These are phyloP conservation scores for Gomphus bonarii DNA, from an alignment of 1,284 basidiomycete species.

Conservation along the genomic window DNA sequence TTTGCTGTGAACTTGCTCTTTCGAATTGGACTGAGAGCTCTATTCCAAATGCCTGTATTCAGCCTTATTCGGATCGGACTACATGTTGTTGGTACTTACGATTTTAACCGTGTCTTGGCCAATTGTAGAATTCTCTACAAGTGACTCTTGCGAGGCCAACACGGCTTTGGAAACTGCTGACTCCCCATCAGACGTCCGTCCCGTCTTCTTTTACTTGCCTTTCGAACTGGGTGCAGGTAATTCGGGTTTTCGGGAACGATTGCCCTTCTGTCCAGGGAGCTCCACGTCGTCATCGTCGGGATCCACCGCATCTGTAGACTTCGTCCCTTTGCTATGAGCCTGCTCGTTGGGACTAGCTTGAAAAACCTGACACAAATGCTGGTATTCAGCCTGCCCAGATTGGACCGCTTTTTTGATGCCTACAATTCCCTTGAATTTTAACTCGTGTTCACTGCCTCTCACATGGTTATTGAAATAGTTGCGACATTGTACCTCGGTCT, in stretches of 20 bases:
- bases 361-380: not conserved
- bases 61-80: not conserved
- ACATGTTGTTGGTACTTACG: not conserved
- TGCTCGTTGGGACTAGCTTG: not conserved
- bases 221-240: not conserved
- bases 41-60: not conserved
- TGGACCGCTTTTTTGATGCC: not conserved
- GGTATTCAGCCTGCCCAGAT: not conserved
- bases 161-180: not conserved
- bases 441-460: conserved; percentile 34
- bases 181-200: not conserved
- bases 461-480: conserved; percentile 51
- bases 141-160: not conserved
- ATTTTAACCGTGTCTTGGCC: no score
- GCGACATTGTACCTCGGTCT: conserved; percentile 69
- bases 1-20: not conserved
- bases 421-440: conserved; percentile 15
- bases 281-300: not conserved
- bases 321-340: not conserved
- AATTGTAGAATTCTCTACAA: no score
- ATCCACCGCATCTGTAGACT: not conserved
- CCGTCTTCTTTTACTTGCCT: not conserved
- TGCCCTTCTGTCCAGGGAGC: not conserved
- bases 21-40: not conserved
- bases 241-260: not conserved